Percentiles rank a stretch among this genome's conserved stretches.
phyloP scores from a whole-genome alignment of 2,329 filamentous ascomycete species.

The Epicoccum sorghinum region DNA sequence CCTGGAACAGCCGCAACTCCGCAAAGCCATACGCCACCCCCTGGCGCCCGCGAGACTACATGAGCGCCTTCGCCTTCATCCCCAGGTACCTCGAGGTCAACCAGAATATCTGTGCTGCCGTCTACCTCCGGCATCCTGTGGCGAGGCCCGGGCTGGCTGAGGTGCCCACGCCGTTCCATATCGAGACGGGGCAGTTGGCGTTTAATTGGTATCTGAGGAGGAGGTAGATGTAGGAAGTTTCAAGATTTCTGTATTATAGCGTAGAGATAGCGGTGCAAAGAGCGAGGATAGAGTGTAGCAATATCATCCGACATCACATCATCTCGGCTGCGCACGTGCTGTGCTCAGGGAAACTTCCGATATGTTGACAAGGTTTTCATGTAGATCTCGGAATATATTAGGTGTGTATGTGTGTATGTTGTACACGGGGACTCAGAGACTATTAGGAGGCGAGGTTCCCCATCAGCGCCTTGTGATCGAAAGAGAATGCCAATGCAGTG shows the following conservation, averaged over 20 bases:
- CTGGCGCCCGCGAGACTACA: conserved; percentile 84
- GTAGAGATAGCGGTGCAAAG: not conserved
- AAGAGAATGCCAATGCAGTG: too few species aligned
- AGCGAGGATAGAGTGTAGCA: not conserved
- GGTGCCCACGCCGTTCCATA: conserved; percentile 77
- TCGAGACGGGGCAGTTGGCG: conserved; percentile 75
- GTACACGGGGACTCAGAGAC: conserved; percentile 12
- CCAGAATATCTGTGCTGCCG: conserved; percentile 93
- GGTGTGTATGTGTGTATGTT: not conserved
- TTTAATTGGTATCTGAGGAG: conserved; percentile 94
- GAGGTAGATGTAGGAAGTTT: conserved; percentile 58
- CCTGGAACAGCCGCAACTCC: conserved; percentile 52
- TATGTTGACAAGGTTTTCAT: not conserved
- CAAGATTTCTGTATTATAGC: not conserved
- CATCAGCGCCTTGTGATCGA: conserved; percentile 3
- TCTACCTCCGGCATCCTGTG: conserved; percentile 93
- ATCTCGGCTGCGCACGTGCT: too few species aligned
- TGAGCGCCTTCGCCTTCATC: conserved; percentile 93
- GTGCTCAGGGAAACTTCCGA: too few species aligned
- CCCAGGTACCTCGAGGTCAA: conserved; percentile 96
- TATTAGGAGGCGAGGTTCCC: conserved; percentile 14
- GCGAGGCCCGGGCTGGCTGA: conserved; percentile 78
- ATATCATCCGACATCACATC: too few species aligned
- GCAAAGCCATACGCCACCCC: conserved; percentile 84
- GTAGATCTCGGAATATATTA: too few species aligned